These are phyloP conservation scores for Hydnomerulius pinastri DNA, from an alignment of 768 basidiomycete species.

Conservation along the genomic window DNA sequence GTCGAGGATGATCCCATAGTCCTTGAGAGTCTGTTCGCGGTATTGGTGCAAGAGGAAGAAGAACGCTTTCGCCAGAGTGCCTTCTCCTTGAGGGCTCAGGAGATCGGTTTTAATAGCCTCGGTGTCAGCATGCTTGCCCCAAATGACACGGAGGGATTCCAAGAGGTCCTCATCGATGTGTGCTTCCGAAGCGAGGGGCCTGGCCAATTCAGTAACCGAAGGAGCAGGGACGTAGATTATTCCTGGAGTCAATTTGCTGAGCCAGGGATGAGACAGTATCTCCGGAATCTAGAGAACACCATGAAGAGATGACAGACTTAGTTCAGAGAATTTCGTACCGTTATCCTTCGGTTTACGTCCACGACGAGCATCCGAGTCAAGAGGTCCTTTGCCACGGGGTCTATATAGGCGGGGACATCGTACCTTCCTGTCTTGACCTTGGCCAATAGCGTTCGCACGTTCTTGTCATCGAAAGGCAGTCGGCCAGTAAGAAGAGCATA, in stretches of 20 bases:
- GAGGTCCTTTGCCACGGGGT: slow-evolving; percentile 83
- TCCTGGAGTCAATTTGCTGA: slow-evolving; percentile 51
- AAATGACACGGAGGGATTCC: slow-evolving; percentile 78
- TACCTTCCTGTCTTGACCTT: slow-evolving; percentile 90
- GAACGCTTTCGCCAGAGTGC: slow-evolving; percentile 83
- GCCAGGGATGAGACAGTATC: slow-evolving; percentile 86
- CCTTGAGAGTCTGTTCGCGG: slow-evolving; percentile 62
- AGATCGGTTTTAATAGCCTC: slow-evolving; percentile 64
- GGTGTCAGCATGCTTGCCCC: slow-evolving; percentile 71
- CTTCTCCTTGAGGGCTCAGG: slow-evolving; percentile 66
- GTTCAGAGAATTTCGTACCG: slow-evolving; percentile 48
- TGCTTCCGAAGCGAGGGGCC: slow-evolving; percentile 64
- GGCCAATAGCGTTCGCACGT: slow-evolving; percentile 69
- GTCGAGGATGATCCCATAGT: slow-evolving; percentile 49
- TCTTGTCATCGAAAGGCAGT: slow-evolving; percentile 93
- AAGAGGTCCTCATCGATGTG: slow-evolving; percentile 80
- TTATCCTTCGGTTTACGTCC: slow-evolving; percentile 77
- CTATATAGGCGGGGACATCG: slow-evolving; percentile 78
- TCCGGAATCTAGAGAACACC: slow-evolving; percentile 68
- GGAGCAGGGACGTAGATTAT: slow-evolving; percentile 55
- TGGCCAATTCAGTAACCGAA: slow-evolving; percentile 65
- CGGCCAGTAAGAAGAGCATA: slow-evolving; percentile 88
- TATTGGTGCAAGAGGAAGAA: slow-evolving; percentile 82
- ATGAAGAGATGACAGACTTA: slow-evolving; percentile 1
- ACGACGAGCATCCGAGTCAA: slow-evolving; percentile 87